Conservation (phyloP, 169 alveolate genomes). For the Plasmodium gaboni region DNA sequence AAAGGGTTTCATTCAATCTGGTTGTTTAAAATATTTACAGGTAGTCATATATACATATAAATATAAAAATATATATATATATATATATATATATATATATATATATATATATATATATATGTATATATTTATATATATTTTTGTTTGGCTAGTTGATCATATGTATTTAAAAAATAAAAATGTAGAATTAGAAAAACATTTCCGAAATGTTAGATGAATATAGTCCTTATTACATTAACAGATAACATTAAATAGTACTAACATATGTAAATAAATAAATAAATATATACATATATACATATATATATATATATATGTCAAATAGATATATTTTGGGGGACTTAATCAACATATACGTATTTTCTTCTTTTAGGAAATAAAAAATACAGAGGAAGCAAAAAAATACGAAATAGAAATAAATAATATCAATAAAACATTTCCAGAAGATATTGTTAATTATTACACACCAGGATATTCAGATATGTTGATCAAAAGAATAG, state of each 20-base stretch:
- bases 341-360: too few relatives aligned
- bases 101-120: neutral
- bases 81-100: neutral
- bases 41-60: constrained; percentile 7
- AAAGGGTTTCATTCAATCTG: constrained; percentile 61
- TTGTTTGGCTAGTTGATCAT: too few relatives aligned
- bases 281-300: too few relatives aligned
- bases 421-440: constrained; percentile 47
- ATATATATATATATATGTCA: too few relatives aligned
- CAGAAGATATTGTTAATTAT: constrained; percentile 59
- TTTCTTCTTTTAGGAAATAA: constrained; percentile 33
- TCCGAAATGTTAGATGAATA: too few relatives aligned
- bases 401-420: constrained; percentile 54
- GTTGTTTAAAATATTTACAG: constrained; percentile 55
- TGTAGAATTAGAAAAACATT: too few relatives aligned
- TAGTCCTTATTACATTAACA: too few relatives aligned
- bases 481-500: constrained; percentile 65
- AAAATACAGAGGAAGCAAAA: constrained; percentile 53
- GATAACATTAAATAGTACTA: too few relatives aligned
- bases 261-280: too few relatives aligned
- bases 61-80: neutral
- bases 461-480: constrained; percentile 77
- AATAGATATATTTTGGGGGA: too few relatives aligned
- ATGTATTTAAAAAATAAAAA: too few relatives aligned
- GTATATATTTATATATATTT: neutral